These are phyloP conservation scores for Fusarium sp. DNA, from an alignment of 2,329 filamentous ascomycete genomes.

Conservation along the genomic window DNA sequence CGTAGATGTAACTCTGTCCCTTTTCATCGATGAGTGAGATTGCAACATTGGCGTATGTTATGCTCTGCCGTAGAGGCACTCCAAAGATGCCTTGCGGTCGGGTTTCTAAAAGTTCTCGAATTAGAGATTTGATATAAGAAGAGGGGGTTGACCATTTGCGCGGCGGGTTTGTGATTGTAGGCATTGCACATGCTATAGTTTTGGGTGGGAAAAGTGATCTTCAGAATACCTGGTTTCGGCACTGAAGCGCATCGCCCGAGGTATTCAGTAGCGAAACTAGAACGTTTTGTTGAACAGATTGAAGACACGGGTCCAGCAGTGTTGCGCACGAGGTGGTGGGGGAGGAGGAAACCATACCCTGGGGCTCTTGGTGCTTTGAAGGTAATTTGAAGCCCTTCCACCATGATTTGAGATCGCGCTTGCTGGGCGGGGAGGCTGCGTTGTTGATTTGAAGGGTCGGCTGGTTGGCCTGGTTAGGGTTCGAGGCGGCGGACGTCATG, in stretches of 20 bases:
- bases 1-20: slow-evolving; percentile 96
- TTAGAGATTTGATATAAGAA: slow-evolving; percentile 29
- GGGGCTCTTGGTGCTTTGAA: slow-evolving; percentile 65
- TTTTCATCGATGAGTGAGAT: slow-evolving; percentile 95
- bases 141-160: slow-evolving; percentile 6
- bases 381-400: slow-evolving; percentile 93
- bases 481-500: slow-evolving; percentile 54
- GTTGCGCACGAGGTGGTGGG: slow-evolving; percentile 14
- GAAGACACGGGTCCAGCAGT: slow-evolving; percentile 1
- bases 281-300: slow-evolving; percentile 4
- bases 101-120: slow-evolving; percentile 52
- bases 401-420: slow-evolving; percentile 92
- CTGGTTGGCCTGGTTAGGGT: slow-evolving; percentile 49
- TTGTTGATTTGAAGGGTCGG: slow-evolving; percentile 49
- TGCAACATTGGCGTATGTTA: slow-evolving; percentile 96
- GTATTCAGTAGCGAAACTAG: not conserved
- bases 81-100: slow-evolving; percentile 86
- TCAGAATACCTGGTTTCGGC: not conserved
- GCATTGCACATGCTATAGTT: slow-evolving; percentile 1
- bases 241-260: slow-evolving; percentile 6
- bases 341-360: slow-evolving; percentile 57
- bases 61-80: slow-evolving; percentile 90
- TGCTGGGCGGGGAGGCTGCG: slow-evolving; percentile 78
- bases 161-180: not conserved
- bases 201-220: not conserved